phyloP scores from a whole-genome alignment of 1,284 basidiomycete genomes.

The Vanrija sp. region DNA sequence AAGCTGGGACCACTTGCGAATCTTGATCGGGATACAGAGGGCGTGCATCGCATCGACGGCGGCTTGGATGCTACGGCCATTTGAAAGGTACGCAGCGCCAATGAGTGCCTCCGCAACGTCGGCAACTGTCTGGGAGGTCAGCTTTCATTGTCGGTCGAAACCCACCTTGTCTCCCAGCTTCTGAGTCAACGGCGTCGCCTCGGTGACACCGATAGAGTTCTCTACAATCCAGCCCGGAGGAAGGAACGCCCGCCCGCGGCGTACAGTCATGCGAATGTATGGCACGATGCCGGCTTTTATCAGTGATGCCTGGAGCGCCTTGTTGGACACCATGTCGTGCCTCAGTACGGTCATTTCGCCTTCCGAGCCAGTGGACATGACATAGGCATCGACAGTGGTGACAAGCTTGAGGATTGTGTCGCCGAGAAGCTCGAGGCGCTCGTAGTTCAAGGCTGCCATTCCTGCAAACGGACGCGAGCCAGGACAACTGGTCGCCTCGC shows the following conservation, averaged over 20 bases:
- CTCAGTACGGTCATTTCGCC: constrained; percentile 18
- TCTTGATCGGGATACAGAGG: constrained; percentile 18
- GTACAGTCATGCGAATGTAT: constrained; percentile 26
- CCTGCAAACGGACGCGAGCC: neutral
- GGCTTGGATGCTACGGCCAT: constrained; percentile 17
- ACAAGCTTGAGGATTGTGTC: constrained; percentile 39
- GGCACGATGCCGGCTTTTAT: constrained; percentile 24
- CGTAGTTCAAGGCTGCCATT: constrained; percentile 22
- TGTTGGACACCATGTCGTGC: constrained; percentile 30
- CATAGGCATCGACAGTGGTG: constrained; percentile 22
- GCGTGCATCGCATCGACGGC: constrained; percentile 25
- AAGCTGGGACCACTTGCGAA: constrained; percentile 21
- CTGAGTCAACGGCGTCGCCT: constrained; percentile 4
- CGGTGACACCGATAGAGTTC: neutral
- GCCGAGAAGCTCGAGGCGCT: constrained; percentile 43
- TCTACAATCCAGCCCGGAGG: constrained; percentile 31
- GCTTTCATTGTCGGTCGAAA: neutral
- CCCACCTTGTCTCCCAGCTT: constrained; percentile 38
- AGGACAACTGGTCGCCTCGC: constrained; percentile 28
- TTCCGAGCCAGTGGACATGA: constrained; percentile 3
- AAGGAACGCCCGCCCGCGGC: constrained; percentile 23
- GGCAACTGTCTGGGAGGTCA: constrained; percentile 29
- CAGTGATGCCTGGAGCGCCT: constrained; percentile 18
- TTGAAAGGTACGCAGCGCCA: constrained; percentile 34
- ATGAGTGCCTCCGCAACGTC: constrained; percentile 41